phyloP scores from a whole-genome alignment of 148 eudicot genomes.

The Pharnaceum exiguum region DNA sequence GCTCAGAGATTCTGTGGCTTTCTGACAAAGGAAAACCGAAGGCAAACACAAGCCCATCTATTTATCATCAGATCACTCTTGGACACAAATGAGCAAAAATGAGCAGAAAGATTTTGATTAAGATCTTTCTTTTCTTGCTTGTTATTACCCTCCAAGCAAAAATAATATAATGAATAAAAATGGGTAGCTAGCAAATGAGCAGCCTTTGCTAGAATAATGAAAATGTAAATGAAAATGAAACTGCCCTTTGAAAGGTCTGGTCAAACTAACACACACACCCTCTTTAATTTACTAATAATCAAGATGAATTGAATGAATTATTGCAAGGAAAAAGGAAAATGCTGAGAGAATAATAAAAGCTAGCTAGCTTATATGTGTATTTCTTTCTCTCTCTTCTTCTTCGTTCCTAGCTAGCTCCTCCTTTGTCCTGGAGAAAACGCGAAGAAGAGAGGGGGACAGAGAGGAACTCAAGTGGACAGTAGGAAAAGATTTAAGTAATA shows the following conservation, averaged over 20 bases:
- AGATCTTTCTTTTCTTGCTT: slow-evolving; percentile 16
- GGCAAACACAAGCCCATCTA: too few relatives aligned
- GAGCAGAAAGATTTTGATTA: slow-evolving; percentile 1
- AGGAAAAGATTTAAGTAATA: not conserved
- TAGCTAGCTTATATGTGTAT: not conserved
- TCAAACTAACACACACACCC: slow-evolving; percentile 19
- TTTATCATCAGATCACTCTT: too few relatives aligned
- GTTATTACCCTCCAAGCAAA: not conserved
- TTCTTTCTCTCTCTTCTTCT: not conserved
- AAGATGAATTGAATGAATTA: slow-evolving; percentile 9
- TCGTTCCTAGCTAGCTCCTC: not conserved
- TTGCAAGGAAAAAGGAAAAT: slow-evolving; percentile 11
- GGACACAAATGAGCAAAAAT: too few relatives aligned
- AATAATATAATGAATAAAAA: not conserved
- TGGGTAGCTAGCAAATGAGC: slow-evolving; percentile 26
- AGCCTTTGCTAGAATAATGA: too few relatives aligned
- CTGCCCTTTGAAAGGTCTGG: slow-evolving; percentile 1
- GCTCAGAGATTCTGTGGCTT: slow-evolving; percentile 16
- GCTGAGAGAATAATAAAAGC: not conserved
- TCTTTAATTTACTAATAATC: slow-evolving; percentile 9
- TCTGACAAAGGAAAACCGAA: slow-evolving; percentile 15
- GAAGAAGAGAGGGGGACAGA: slow-evolving; percentile 9
- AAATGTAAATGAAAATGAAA: too few relatives aligned
- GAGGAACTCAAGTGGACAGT: slow-evolving; percentile 9
- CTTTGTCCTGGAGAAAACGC: slow-evolving; percentile 11